phyloP scores from a whole-genome alignment of 139 green algal genomes.

The Monoraphidium neglectum region DNA sequence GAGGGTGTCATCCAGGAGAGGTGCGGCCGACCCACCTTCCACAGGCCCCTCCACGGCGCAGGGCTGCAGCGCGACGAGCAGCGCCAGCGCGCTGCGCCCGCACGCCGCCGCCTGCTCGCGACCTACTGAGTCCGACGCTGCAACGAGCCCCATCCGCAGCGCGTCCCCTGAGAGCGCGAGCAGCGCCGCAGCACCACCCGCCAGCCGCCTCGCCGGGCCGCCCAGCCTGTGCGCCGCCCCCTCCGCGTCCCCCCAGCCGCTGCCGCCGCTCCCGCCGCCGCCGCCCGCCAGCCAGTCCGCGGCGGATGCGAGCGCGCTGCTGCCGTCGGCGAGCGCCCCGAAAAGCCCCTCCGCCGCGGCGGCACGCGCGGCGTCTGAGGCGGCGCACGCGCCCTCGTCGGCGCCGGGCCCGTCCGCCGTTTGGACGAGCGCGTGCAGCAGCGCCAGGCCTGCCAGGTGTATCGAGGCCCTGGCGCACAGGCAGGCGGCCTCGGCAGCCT shows the following conservation, averaged over 20 bases:
- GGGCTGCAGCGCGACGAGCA: neutral
- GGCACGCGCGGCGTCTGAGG: neutral
- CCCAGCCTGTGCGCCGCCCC: neutral
- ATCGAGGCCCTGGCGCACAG: constrained; percentile 38
- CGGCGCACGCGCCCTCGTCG: neutral
- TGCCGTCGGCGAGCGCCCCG: neutral
- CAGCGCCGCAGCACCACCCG: neutral
- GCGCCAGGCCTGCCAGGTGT: constrained; percentile 26
- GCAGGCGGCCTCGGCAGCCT: neutral
- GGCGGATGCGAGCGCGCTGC: neutral
- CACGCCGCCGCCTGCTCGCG: neutral
- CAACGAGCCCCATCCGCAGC: neutral
- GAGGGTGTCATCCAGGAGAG: neutral
- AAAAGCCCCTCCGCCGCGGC: neutral
- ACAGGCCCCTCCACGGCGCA: neutral
- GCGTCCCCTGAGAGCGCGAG: neutral
- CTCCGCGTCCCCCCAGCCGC: no score
- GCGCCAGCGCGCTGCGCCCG: constrained; percentile 6
- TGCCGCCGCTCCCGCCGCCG: neutral
- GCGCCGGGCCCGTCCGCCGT: neutral
- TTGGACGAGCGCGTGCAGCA: neutral
- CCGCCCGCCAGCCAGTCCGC: neutral
- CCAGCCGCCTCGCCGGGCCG: neutral
- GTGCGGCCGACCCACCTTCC: neutral
- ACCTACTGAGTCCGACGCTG: neutral